Conservation (phyloP, 2,329 filamentous ascomycete species). For the Curvularia lunata region DNA sequence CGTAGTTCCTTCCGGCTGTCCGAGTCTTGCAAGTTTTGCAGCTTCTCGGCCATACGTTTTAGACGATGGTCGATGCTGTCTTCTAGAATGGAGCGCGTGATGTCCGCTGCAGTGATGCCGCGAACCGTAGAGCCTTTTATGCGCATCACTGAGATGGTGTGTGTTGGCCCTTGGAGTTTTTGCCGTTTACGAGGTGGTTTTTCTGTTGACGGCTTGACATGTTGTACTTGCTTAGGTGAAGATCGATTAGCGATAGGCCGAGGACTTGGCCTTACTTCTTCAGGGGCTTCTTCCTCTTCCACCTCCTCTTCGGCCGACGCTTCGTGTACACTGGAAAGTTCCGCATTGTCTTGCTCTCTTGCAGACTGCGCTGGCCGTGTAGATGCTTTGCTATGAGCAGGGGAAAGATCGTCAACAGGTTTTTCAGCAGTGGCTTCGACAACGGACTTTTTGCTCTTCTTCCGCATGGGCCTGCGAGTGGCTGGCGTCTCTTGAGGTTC, state of each 20-base stretch:
- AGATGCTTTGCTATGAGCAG: slow-evolving; percentile 17
- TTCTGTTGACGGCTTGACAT: slow-evolving; percentile 21
- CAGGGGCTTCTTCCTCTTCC: slow-evolving; percentile 20
- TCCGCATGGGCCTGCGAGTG: slow-evolving; percentile 17
- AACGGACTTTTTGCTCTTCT: slow-evolving; percentile 3
- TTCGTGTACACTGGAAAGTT: slow-evolving; percentile 27
- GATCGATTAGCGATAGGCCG: slow-evolving; percentile 16
- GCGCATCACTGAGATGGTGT: slow-evolving; percentile 46
- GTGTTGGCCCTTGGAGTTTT: slow-evolving; percentile 38
- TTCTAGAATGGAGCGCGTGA: slow-evolving; percentile 58
- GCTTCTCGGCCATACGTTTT: slow-evolving; percentile 49
- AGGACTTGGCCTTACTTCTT: slow-evolving; percentile 20
- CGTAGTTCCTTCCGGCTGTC: slow-evolving; percentile 49
- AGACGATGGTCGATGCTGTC: slow-evolving; percentile 58
- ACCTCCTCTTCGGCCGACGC: slow-evolving; percentile 24
- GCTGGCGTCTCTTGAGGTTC: slow-evolving; percentile 22
- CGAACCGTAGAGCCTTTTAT: slow-evolving; percentile 45
- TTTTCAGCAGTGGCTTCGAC: slow-evolving; percentile 5
- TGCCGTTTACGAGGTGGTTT: slow-evolving; percentile 39
- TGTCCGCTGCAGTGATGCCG: slow-evolving; percentile 59
- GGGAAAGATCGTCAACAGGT: slow-evolving; percentile 30
- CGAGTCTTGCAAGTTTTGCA: slow-evolving; percentile 50
- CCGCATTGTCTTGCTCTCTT: slow-evolving; percentile 7
- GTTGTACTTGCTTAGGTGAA: slow-evolving; percentile 22
- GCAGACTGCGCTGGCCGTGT: slow-evolving; percentile 7